Base-by-base conservation (phyloP, 805 yeast species). In the Saccharomycopsis sp. region DNA sequence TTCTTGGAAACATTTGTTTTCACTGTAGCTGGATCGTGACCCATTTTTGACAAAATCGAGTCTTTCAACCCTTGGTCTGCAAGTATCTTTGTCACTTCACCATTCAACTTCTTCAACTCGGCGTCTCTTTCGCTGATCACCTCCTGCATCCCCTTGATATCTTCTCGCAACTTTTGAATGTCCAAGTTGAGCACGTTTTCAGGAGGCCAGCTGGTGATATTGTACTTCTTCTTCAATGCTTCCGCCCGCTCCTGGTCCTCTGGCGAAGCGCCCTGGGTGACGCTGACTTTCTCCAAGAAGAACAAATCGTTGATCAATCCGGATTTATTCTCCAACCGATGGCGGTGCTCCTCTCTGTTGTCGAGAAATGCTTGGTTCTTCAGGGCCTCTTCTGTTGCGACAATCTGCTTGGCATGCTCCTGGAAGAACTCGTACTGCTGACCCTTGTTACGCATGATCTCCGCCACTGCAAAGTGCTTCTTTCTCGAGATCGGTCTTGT, bases 381-480 rank as follows among this genome's bases (percentile, higher is more conserved):
- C 34, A 52, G 53, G 29, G 67, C 60, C 61, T 85, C 94, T 57
- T 86, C 94, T n/a, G 62, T 54, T 1, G 67, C 61, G 15, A 87
- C 89, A 50, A 71, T 68, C 36, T 63, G 63, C 52, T 77, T 80
- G 38, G 95, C 94, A 53, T 79, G 74, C 31, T 68, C 65, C 58
- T 82, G 82, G 63, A 82, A 87, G 48, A 71, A 64, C 20, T 83
- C 89, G 68, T 88, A 85, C 60, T 86, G 89, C 56, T 87, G 88
- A 72, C 96, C 97, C 62, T 82, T 77, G 55, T 84, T 80, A 57
- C 71, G 77, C 63, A 85, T 75, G 58, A 89, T 84, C 57, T 89
- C 96, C 2, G 96, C 95, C 45, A 89, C 77, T 7, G 96, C 87
- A 65, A 89, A 89, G 47, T 71, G 75, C 61, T 89, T 89, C 45